phyloP scores from a whole-genome alignment of 768 basidiomycete species.

The Dentipellis fragilis region DNA sequence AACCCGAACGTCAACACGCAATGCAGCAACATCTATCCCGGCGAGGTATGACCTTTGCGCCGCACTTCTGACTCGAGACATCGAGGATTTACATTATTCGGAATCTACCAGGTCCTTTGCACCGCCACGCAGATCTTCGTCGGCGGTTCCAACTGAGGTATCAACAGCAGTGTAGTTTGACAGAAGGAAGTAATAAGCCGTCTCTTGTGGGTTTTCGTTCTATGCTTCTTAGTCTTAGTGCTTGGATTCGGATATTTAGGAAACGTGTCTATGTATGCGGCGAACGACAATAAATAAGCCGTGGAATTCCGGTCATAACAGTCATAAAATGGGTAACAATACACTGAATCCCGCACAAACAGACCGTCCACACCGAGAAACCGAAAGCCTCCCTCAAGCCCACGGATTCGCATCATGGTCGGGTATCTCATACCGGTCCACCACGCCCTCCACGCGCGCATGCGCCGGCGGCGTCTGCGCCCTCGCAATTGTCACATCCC shows the following conservation, averaged over 20 bases:
- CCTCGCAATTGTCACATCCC: constrained; percentile 16
- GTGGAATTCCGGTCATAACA: neutral
- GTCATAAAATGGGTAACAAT: neutral
- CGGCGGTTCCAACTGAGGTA: too few species aligned
- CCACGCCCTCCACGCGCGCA: constrained; percentile 20
- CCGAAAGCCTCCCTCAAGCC: constrained; percentile 25
- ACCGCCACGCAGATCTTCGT: neutral
- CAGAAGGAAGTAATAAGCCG: too few species aligned
- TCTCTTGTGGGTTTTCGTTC: too few species aligned
- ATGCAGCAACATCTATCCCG: constrained; percentile 63
- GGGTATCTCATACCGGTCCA: constrained; percentile 23
- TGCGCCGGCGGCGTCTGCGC: constrained; percentile 37
- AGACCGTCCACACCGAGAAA: neutral
- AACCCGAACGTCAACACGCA: constrained; percentile 59
- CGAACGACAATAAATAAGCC: neutral
- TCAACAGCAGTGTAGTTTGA: too few species aligned
- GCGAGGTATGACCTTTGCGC: constrained; percentile 43
- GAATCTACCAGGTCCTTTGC: neutral
- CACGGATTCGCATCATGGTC: constrained; percentile 47
- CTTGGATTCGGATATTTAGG: too few species aligned
- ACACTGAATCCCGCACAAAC: neutral
- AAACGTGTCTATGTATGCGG: too few species aligned
- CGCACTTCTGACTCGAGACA: neutral
- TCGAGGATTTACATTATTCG: neutral
- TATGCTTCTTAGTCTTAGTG: too few species aligned